Conservation (phyloP, 352 stramenopile species). For the Blastocystis sp. region DNA sequence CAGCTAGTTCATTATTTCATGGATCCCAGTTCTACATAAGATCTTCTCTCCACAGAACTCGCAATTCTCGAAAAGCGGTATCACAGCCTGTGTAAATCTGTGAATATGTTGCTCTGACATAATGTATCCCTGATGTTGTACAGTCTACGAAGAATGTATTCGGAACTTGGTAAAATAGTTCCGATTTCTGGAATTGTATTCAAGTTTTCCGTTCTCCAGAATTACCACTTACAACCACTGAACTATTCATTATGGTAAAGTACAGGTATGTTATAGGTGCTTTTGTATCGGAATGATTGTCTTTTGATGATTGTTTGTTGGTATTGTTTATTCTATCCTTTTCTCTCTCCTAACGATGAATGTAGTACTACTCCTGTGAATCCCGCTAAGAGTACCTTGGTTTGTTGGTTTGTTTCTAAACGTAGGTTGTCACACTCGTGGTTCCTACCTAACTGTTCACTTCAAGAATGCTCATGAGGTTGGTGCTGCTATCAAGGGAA, state of each 20-base stretch:
- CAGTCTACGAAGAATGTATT: not conserved
- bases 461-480: slow-evolving; percentile 83
- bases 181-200: not conserved
- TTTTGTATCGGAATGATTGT: not conserved
- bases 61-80: slow-evolving; percentile 26
- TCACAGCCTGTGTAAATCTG: not conserved
- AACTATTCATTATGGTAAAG: slow-evolving; percentile 11
- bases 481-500: slow-evolving; percentile 79
- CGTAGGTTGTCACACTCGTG: no score
- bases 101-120: slow-evolving; percentile 27
- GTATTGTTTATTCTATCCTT: slow-evolving; percentile 56
- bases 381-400: no score
- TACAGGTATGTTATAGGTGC: slow-evolving; percentile 1
- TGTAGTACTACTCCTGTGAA: no score
- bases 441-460: slow-evolving; percentile 80
- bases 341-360: slow-evolving; percentile 78
- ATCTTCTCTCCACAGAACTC: slow-evolving; percentile 41
- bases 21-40: not conserved
- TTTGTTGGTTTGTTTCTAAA: no score
- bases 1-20: not conserved
- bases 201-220: not conserved
- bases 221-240: not conserved
- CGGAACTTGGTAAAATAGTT: not conserved
- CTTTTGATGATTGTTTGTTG: slow-evolving; percentile 35
- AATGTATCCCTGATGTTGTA: not conserved